phyloP scores from a whole-genome alignment of 768 basidiomycete species.

The Podaxis sp. region DNA sequence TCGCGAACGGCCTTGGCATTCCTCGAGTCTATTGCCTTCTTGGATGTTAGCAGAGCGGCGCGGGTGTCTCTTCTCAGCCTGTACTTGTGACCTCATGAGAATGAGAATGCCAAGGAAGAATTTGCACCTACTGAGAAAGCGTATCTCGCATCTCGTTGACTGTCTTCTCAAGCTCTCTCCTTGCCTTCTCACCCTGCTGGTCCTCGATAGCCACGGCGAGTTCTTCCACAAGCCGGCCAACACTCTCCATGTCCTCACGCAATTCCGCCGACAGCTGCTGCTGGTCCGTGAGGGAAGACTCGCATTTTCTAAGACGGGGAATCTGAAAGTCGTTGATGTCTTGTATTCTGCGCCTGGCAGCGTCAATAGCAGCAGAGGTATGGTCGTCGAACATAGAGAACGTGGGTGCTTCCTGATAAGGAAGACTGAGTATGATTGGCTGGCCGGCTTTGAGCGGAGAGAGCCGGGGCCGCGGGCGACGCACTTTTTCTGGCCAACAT shows the following conservation, averaged over 20 bases:
- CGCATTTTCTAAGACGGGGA: slow-evolving; percentile 68
- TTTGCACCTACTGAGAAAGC: slow-evolving; percentile 47
- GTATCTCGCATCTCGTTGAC: slow-evolving; percentile 48
- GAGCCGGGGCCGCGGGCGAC: slow-evolving; percentile 26
- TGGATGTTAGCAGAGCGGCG: slow-evolving; percentile 70
- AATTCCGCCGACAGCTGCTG: slow-evolving; percentile 75
- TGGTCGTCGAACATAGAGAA: slow-evolving; percentile 13
- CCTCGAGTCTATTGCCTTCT: slow-evolving; percentile 66
- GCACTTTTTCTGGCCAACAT: slow-evolving; percentile 25
- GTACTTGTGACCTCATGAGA: slow-evolving; percentile 4
- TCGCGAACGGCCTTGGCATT: slow-evolving; percentile 55
- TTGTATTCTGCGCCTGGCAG: slow-evolving; percentile 9
- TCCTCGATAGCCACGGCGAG: slow-evolving; percentile 75
- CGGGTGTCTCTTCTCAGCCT: slow-evolving; percentile 67
- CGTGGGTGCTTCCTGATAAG: slow-evolving; percentile 2
- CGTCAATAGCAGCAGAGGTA: slow-evolving; percentile 7
- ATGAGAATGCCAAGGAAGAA: slow-evolving; percentile 1
- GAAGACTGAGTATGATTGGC: slow-evolving; percentile 34
- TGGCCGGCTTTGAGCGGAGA: slow-evolving; percentile 35
- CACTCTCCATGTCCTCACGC: slow-evolving; percentile 68
- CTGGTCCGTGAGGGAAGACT: slow-evolving; percentile 59
- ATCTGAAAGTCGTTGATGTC: slow-evolving; percentile 44
- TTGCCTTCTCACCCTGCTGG: slow-evolving; percentile 55
- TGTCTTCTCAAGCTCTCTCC: slow-evolving; percentile 45
- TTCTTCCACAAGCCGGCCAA: slow-evolving; percentile 69